A percentile compares a stretch with the other conserved stretches of the same genome.
These are phyloP conservation scores for Boletus semigastroideus DNA, from an alignment of 1,284 basidiomycete species.

Conservation along the genomic window DNA sequence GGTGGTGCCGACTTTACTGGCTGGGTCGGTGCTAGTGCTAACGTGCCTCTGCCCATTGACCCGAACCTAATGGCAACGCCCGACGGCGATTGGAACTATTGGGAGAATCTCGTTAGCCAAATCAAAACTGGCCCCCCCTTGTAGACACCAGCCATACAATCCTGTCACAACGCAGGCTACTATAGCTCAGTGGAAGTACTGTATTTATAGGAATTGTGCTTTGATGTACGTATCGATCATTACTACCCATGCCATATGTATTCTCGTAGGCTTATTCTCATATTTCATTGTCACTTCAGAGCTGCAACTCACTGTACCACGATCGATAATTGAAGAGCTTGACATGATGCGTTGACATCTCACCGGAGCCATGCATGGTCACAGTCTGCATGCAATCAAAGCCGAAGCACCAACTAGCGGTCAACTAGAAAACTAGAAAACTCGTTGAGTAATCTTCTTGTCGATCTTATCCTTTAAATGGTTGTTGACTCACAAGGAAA, in stretches of 20 bases:
- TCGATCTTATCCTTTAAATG: no score
- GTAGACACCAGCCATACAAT: conserved; percentile 17
- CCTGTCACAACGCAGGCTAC: conserved; percentile 9
- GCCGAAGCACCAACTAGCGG: no score
- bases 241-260: background rate
- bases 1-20: conserved; percentile 58
- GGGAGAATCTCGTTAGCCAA: conserved; percentile 77
- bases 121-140: conserved; percentile 52
- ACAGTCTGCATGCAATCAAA: no score
- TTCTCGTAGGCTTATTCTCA: background rate
- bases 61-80: conserved; percentile 44
- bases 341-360: no score
- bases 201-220: conserved; percentile 1
- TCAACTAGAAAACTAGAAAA: no score
- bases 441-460: no score
- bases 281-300: background rate
- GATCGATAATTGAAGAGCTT: background rate
- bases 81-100: conserved; percentile 77
- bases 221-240: conserved; percentile 13
- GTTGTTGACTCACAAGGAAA: no score
- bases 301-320: background rate
- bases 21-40: conserved; percentile 49
- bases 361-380: background rate
- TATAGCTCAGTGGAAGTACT: conserved; percentile 9
- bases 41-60: conserved; percentile 35